phyloP scores from a whole-genome alignment of 2,329 filamentous ascomycete species.

The Paecilomyces sp. region DNA sequence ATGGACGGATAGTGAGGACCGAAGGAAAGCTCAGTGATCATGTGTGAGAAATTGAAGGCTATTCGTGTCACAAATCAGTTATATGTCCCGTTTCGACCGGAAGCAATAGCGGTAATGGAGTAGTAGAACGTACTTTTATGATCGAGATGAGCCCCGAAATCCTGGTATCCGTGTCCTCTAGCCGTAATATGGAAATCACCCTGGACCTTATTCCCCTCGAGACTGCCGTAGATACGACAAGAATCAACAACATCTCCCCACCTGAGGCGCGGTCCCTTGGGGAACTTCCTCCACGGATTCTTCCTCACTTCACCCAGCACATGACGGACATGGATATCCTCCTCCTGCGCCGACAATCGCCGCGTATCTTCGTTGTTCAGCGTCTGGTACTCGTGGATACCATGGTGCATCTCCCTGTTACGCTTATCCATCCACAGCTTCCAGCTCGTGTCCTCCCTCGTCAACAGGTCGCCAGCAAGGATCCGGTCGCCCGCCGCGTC shows the following conservation, averaged over 20 bases:
- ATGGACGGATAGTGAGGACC: slow-evolving; percentile 94
- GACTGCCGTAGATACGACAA: slow-evolving; percentile 80
- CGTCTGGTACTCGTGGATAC: slow-evolving; percentile 50
- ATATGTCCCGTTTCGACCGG: neutral
- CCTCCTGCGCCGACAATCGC: slow-evolving; percentile 41
- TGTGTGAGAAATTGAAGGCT: slow-evolving; percentile 97
- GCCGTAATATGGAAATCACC: slow-evolving; percentile 98
- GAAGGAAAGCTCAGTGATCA: slow-evolving; percentile 92
- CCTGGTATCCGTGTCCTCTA: slow-evolving; percentile 87
- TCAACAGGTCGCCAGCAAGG: slow-evolving; percentile 66
- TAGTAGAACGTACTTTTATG: slow-evolving; percentile 57
- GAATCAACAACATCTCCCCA: slow-evolving; percentile 56
- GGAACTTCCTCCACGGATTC: slow-evolving; percentile 57
- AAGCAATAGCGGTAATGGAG: neutral
- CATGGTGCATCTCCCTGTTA: slow-evolving; percentile 51
- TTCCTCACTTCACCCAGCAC: slow-evolving; percentile 68
- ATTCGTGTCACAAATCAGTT: slow-evolving; percentile 1
- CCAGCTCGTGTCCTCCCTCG: slow-evolving; percentile 74
- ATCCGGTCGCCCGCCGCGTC: slow-evolving; percentile 91
- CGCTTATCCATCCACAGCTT: slow-evolving; percentile 68
- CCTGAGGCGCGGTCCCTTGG: slow-evolving; percentile 65
- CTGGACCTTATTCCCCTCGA: slow-evolving; percentile 94
- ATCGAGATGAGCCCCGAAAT: slow-evolving; percentile 71
- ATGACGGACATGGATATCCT: slow-evolving; percentile 83
- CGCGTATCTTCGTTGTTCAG: slow-evolving; percentile 58